Evolutionary conservation across 192 early-diverging fungal species (phyloP), one percentile per base, ranked within the genome.

Genomic region (Chytriomyces hyalinus): DNA sequence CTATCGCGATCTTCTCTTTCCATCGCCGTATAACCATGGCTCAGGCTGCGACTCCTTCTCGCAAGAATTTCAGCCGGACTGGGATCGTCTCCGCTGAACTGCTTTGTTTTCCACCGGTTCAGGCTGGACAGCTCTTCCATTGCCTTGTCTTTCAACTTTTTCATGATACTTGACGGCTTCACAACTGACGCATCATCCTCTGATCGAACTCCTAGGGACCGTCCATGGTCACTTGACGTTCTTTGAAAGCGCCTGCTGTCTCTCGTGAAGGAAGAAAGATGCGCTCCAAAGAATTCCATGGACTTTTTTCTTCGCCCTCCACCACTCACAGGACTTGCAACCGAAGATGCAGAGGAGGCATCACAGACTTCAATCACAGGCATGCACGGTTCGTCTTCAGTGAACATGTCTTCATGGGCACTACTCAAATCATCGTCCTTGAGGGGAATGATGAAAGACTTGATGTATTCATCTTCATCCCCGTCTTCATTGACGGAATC

Each of bases 381-480:
- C 53, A 13, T 20, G 4, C 53, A 13, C 20, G 13, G 15, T 1
- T 57, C 53, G 20, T 57, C 53, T n/a, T 57, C 53, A n/a, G 53
- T 57, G 15, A 57, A 13, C 53, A 57, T 57, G 20, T 57, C 53
- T 57, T 13, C 15, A 20, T 57, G 53, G 13, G 53, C 48, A 70
- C 68, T 70, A 13, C 15, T 45, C 6, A 53, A 26, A 17, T 73
- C 57, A n/a, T 73, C 71, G 15, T 43, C 61, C 44, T 73, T 73
- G 9, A 73, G 60, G 17, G 71, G 71, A 60, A 73, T 73, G 15
- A 63, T 73, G 44, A 49, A 73, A 6, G 71, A 63, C n/a, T 62
- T 26, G 20, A 63, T 73, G 57, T 73, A 61, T 63, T 73, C 71
- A 62, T 63, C 57, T n/a, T 63, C 61, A 26, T 73, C 45, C 10